A percentile compares a stretch with the other conserved stretches of the same genome.
phyloP scores from a whole-genome alignment of 2,329 filamentous ascomycete genomes.

The Alternaria arborescens region DNA sequence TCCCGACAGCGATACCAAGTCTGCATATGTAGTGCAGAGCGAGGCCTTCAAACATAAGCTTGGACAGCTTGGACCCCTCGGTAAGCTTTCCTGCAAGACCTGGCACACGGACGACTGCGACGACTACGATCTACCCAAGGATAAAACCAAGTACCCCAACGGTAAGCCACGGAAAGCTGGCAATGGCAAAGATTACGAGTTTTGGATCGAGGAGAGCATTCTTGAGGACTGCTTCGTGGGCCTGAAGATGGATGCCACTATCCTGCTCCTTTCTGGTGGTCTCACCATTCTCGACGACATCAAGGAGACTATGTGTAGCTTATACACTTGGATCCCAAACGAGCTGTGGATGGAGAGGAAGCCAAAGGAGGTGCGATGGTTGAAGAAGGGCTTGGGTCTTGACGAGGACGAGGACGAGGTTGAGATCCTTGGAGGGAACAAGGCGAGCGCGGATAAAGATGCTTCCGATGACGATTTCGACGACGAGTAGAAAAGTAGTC shows the following conservation, averaged over 20 bases:
- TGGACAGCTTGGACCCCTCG: constrained; percentile 59
- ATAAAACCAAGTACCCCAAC: constrained; percentile 35
- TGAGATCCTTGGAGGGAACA: constrained; percentile 18
- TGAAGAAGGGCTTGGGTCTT: constrained; percentile 30
- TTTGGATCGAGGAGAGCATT: constrained; percentile 73
- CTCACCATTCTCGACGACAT: constrained; percentile 51
- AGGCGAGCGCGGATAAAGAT: constrained; percentile 16
- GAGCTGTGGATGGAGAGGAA: constrained; percentile 50
- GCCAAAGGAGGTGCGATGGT: constrained; percentile 38
- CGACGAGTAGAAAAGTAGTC: constrained; percentile 17
- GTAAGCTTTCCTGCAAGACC: constrained; percentile 61
- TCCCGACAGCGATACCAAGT: constrained; percentile 50
- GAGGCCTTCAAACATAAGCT: constrained; percentile 48
- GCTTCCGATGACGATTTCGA: constrained; percentile 27
- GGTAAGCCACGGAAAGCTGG: constrained; percentile 28
- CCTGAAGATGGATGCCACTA: constrained; percentile 54
- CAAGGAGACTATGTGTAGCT: constrained; percentile 52
- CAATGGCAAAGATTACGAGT: constrained; percentile 56
- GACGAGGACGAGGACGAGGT: constrained; percentile 26
- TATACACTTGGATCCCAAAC: constrained; percentile 56
- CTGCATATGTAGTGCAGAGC: constrained; percentile 57
- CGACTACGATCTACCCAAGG: constrained; percentile 50
- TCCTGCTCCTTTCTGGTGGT: constrained; percentile 36
- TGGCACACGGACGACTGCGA: constrained; percentile 57
- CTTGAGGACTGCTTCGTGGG: constrained; percentile 68